Evolutionary conservation across 1,284 basidiomycete species (phyloP).

Genomic region (Sphaerobolus stellatus): DNA sequence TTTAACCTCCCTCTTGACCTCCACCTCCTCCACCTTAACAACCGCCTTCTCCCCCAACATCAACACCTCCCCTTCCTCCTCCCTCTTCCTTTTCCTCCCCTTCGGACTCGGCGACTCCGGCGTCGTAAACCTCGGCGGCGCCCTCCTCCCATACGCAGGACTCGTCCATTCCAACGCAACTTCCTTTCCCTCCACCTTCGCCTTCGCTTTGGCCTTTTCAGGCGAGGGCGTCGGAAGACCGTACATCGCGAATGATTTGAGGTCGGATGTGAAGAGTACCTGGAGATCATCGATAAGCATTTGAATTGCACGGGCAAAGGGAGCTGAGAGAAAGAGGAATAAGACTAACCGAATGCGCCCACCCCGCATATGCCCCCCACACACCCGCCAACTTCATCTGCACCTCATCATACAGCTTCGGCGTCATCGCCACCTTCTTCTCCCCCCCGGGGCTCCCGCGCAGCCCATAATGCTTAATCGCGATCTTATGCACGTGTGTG

Average conservation of each 20-base stretch:
- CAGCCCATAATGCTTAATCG: constrained; percentile 77
- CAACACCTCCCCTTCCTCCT: too few species aligned
- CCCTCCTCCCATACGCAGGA: too few species aligned
- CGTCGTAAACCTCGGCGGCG: too few species aligned
- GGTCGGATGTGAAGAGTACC: constrained; percentile 52
- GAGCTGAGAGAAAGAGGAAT: too few species aligned
- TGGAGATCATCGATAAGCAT: constrained; percentile 37
- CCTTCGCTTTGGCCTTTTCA: too few species aligned
- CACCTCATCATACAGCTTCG: constrained; percentile 76
- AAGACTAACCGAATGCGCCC: constrained; percentile 84
- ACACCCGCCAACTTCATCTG: constrained; percentile 60
- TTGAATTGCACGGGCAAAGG: neutral
- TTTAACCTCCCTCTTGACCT: too few species aligned
- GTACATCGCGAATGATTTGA: constrained; percentile 49
- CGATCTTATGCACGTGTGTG: constrained; percentile 89
- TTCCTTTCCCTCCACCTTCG: too few species aligned
- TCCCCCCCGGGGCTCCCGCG: constrained; percentile 45
- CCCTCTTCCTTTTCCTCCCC: too few species aligned
- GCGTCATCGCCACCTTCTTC: constrained; percentile 67
- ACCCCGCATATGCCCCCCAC: constrained; percentile 88
- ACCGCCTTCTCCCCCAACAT: neutral
- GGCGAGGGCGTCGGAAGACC: constrained; percentile 35
- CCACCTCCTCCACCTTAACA: too few species aligned
- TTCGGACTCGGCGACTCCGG: too few species aligned
- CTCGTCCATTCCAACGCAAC: too few species aligned